Base-by-base conservation (phyloP, 2,329 filamentous ascomycete species). In the Claviceps sorghi region DNA sequence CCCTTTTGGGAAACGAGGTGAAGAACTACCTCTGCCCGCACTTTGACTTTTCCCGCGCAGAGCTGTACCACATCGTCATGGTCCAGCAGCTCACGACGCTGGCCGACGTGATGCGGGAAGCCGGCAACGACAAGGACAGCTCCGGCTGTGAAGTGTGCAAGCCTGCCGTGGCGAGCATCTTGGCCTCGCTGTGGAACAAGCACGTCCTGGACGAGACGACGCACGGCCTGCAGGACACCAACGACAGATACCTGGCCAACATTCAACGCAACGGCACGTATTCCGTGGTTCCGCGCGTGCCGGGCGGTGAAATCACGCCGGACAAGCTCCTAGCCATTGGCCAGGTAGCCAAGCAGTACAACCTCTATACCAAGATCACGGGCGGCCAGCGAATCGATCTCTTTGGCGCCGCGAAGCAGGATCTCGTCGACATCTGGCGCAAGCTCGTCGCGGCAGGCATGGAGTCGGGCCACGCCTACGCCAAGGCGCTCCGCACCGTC, bases 231-330 rank as follows among this genome's bases (percentile, higher is more conserved):
- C 89, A 95, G 66, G 89, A 95, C 55, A 95, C 89, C 5, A 95
- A 95, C 64, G 90, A 95, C 66, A 77, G 83, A 45, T 95, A 86
- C 66, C 71, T 95, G 49, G 89, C 82, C 50, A 95, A 95, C 64
- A 93, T 95, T 52, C 89, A 95, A 66, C 79, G 89, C 40, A 89
- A 95, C 66, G 89, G 89, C 42, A 95, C 88, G 0, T 95, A 89
- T 67, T 91, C 86, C 1, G 88, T 95, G 11, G 78, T 95, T 0
- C 89, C 89, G 2, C 82, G 89, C 45, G 81, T 95, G 1, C 77
- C 87, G 2, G 89, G 79, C 46, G 89, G 89, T 54, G 89, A 95
- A 67, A 93, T 95, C 62, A 93, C 87, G 0, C 83, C 89, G 0
- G 86, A 93, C 48, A 89, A 87, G 65, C 77, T 95, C 50, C 84